phyloP scores from a whole-genome alignment of 2,329 filamentous ascomycete species.

The Huntiella bhutanensis region DNA sequence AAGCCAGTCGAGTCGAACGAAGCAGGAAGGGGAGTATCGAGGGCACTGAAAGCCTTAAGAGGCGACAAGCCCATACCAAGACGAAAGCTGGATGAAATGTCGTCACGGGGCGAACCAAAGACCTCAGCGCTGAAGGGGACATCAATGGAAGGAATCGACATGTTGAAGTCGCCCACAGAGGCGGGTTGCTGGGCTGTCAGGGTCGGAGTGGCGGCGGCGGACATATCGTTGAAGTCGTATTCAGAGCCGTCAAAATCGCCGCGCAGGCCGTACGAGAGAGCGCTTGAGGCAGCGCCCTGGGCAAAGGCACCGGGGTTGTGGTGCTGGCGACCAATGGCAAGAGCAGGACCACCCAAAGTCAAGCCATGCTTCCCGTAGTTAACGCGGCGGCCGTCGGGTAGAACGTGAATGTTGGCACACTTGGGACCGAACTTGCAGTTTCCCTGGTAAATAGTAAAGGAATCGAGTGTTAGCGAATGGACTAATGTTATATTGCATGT shows the following conservation, averaged over 20 bases:
- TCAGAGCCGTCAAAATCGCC: slow-evolving; percentile 21
- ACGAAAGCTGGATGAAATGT: slow-evolving; percentile 23
- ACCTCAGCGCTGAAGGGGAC: slow-evolving; percentile 36
- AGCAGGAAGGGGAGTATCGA: slow-evolving; percentile 80
- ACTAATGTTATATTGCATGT: no score
- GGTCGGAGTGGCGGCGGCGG: slow-evolving; percentile 9
- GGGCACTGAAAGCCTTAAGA: slow-evolving; percentile 58
- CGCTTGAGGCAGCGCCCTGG: slow-evolving; percentile 43
- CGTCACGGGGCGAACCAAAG: slow-evolving; percentile 72
- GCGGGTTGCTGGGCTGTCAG: slow-evolving; percentile 15
- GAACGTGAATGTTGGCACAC: slow-evolving; percentile 89
- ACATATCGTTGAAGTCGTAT: slow-evolving; percentile 24
- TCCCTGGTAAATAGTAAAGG: slow-evolving; percentile 35
- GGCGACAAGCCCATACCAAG: slow-evolving; percentile 61
- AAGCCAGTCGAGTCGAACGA: slow-evolving; percentile 95
- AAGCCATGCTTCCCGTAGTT: slow-evolving; percentile 58
- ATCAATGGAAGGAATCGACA: slow-evolving; percentile 35
- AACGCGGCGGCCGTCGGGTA: slow-evolving; percentile 81
- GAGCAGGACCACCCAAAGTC: slow-evolving; percentile 38
- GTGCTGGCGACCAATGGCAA: slow-evolving; percentile 32
- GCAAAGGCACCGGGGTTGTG: slow-evolving; percentile 23
- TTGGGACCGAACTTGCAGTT: slow-evolving; percentile 99
- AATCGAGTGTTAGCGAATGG: no score
- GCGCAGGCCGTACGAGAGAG: slow-evolving; percentile 42
- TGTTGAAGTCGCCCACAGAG: slow-evolving; percentile 22